A percentile compares a stretch with the other conserved stretches of the same genome.
These are phyloP conservation scores for Malus fusca DNA, from an alignment of 306 rosid species.

Conservation along the genomic window DNA sequence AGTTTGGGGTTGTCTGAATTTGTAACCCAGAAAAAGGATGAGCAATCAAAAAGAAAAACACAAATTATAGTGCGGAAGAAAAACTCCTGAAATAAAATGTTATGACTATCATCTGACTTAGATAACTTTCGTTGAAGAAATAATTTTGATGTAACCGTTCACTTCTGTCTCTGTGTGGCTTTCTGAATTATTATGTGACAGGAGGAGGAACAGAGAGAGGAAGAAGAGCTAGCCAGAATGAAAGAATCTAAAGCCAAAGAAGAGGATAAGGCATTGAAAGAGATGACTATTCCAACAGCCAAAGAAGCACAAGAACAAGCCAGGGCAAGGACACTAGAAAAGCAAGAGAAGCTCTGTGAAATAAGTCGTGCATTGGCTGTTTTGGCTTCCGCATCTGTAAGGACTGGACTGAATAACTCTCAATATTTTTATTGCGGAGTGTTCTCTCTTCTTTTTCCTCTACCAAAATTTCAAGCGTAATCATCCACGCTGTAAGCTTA, in stretches of 20 bases:
- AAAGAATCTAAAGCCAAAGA: conserved; percentile 42
- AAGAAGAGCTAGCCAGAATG: conserved; percentile 56
- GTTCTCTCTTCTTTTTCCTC: neutral
- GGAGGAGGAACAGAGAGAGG: conserved; percentile 84
- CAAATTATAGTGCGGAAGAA: neutral
- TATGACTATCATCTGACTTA: conserved; percentile 10
- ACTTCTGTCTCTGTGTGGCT: neutral
- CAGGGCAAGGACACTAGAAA: conserved; percentile 56
- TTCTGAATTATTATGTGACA: conserved; percentile 14
- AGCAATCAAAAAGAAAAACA: neutral
- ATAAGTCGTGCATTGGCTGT: conserved; percentile 92
- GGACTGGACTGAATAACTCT: conserved; percentile 24
- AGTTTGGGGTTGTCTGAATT: neutral
- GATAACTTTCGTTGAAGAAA: conserved; percentile 3
- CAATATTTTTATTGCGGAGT: neutral
- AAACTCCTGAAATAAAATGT: neutral
- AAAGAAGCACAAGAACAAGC: conserved; percentile 71
- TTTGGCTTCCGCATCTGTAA: conserved; percentile 97
- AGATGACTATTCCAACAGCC: conserved; percentile 66
- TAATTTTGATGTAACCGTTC: conserved; percentile 9
- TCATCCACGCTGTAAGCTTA: neutral
- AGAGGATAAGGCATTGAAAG: conserved; percentile 69
- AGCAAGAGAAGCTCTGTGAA: conserved; percentile 84
- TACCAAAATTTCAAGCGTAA: neutral
- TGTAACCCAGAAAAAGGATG: neutral